Evolutionary conservation across 1,284 basidiomycete species (phyloP).

Genomic region (Ustilago tritici): DNA sequence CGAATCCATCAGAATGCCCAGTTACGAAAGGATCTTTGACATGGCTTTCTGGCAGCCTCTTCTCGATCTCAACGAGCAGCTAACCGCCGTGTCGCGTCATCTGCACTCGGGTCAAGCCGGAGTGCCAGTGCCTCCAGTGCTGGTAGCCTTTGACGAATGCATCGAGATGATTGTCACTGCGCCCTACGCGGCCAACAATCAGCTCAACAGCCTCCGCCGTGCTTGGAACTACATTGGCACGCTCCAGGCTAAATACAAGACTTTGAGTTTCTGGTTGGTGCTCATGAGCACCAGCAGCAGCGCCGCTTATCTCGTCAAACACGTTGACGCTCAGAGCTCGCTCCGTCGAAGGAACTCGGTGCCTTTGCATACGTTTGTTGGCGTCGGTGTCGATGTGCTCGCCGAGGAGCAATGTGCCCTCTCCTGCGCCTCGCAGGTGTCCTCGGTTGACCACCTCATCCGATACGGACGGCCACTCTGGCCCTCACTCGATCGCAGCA

Average conservation of each 20-base stretch:
- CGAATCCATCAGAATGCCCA: rapidly evolving
- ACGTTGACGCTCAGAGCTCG: background rate
- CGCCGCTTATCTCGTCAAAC: too few species aligned
- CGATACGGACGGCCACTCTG: slow-evolving; percentile 18
- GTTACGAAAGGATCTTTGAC: background rate
- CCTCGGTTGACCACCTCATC: background rate
- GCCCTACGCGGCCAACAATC: background rate
- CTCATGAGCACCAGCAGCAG: background rate
- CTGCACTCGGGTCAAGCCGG: background rate
- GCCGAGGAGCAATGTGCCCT: background rate
- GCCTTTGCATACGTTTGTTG: background rate
- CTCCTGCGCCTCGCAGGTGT: background rate
- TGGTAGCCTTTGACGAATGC: background rate
- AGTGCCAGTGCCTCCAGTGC: background rate
- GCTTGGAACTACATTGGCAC: background rate
- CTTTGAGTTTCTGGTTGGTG: background rate
- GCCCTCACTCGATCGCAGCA: background rate
- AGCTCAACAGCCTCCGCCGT: background rate
- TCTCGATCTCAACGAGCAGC: background rate
- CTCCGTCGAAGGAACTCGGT: background rate
- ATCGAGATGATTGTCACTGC: background rate
- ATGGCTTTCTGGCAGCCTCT: background rate
- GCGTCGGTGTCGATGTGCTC: background rate
- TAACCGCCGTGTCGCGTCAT: background rate
- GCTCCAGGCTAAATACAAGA: background rate